Conservation (phyloP, 805 yeast species). For the Metschnikowia proteae region DNA sequence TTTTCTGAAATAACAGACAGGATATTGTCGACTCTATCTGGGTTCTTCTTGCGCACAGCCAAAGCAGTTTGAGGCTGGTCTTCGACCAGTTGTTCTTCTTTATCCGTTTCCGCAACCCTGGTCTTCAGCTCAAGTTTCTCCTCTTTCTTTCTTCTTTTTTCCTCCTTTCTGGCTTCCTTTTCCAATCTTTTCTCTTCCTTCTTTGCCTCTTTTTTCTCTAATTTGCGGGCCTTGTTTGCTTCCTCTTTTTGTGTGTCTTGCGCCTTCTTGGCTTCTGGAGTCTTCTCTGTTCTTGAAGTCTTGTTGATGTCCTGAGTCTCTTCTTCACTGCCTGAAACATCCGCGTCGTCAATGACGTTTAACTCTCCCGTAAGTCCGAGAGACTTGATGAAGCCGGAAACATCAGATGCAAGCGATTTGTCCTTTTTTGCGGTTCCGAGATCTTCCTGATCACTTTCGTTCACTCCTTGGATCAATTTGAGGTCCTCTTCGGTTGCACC, state of each 20-base stretch:
- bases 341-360: conserved; percentile 18
- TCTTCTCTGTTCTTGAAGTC: neutral
- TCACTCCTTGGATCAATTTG: conserved; percentile 54
- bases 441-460: conserved; percentile 43
- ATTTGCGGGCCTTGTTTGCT: conserved; percentile 2
- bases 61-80: conserved; percentile 1
- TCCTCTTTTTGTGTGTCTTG: conserved; percentile 9
- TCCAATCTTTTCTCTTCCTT: conserved; percentile 28
- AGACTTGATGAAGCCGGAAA: conserved; percentile 58
- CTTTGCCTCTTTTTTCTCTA: conserved; percentile 9
- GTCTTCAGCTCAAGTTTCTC: conserved; percentile 26
- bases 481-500: conserved; percentile 89
- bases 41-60: conserved; percentile 6
- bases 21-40: conserved; percentile 33
- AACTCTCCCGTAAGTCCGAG: conserved; percentile 50
- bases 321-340: conserved; percentile 12
- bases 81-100: conserved; percentile 3
- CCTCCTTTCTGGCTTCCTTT: conserved; percentile 37
- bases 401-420: conserved; percentile 47
- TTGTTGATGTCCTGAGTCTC: conserved; percentile 2
- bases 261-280: conserved; percentile 9
- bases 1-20: conserved; percentile 54
- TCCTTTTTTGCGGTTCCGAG: conserved; percentile 42
- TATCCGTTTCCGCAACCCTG: conserved; percentile 21
- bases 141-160: conserved; percentile 27